Base-by-base conservation (phyloP, 78 protist species). In the Cavenderia fasciculata region DNA sequence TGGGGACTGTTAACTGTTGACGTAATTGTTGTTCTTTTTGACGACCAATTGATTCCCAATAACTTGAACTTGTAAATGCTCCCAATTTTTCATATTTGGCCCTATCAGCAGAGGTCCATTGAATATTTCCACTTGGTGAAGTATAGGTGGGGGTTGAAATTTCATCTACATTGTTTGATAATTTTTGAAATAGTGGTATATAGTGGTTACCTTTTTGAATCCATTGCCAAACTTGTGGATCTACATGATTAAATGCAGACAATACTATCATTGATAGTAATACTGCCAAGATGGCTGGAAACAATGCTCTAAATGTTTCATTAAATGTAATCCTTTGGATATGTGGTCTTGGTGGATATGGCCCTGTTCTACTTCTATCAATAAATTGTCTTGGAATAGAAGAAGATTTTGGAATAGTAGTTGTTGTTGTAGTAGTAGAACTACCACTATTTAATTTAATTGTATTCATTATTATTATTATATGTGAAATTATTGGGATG, bases 201-300 rank as follows among this genome's bases (percentile, higher is more conserved):
- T 25, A 4, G 27, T 57, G n/a, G 18, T 27, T 57, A 21, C 63
- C 63, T 27, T 57, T 57, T 57, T 57, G 63, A 23, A 57, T 25
- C 63, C 63, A 57, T 21, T 29, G 4, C 6, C n/a, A 16, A 29
- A 63, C 8, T n/a, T 43, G 38, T 40, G 72, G 25, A 8, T 52
- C 76, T 47, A 79, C 19, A 41, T 63, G 66, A 79, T 79, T 79
- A 43, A 79, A 66, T 31, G 77, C 88, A 8, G 76, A 38, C 21
- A 79, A 66, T 6, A 54, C 73, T 34, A 79, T 66, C 11, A 79
- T 54, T 11, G 88, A 79, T 7, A 79, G 29, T 38, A 79, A 49
- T 1, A 79, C 88, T 21, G 88, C 88, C 49, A 79, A 66, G 19
- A 66, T 38, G 6, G 88, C 88, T 41, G 88, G 88, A 43, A 79